phyloP scores from a whole-genome alignment of 768 basidiomycete genomes.

The Tricholoma terreum region DNA sequence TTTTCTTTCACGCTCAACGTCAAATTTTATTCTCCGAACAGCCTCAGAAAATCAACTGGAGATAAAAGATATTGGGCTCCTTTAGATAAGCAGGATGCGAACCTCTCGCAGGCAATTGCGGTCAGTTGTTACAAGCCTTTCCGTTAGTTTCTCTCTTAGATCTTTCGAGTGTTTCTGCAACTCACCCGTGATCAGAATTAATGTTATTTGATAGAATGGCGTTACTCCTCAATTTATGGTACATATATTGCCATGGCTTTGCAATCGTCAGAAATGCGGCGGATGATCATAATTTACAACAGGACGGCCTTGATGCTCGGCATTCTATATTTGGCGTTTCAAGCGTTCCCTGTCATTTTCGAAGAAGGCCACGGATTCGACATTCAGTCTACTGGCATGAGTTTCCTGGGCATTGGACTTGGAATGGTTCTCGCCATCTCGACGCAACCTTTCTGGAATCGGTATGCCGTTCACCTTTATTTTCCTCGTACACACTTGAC shows the following conservation, averaged over 20 bases:
- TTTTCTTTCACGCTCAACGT: background rate
- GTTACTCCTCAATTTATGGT: conserved; percentile 69
- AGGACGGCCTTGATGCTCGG: conserved; percentile 62
- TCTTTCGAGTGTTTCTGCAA: background rate
- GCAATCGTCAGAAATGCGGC: too few species aligned
- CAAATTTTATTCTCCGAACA: conserved; percentile 16
- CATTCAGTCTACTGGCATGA: conserved; percentile 49
- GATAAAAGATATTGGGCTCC: conserved; percentile 56
- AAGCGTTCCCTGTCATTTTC: conserved; percentile 58
- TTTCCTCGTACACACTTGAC: background rate
- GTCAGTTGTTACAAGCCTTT: conserved; percentile 72
- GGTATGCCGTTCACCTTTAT: conserved; percentile 34
- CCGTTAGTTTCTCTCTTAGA: conserved; percentile 39
- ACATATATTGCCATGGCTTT: conserved; percentile 15
- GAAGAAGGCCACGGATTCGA: conserved; percentile 45
- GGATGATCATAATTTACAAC: conserved; percentile 6
- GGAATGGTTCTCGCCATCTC: conserved; percentile 51
- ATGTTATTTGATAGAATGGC: conserved; percentile 73
- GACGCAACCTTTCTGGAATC: conserved; percentile 54
- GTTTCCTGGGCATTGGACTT: conserved; percentile 60
- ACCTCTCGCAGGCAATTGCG: conserved; percentile 44
- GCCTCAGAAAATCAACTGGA: conserved; percentile 54
- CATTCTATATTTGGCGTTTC: conserved; percentile 62
- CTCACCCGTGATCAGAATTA: conserved; percentile 42
- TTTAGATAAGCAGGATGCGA: conserved; percentile 47